Evolutionary conservation across 805 yeast species (phyloP), one percentile per base, ranked within the genome.

Genomic region (Candida namnaoensis): DNA sequence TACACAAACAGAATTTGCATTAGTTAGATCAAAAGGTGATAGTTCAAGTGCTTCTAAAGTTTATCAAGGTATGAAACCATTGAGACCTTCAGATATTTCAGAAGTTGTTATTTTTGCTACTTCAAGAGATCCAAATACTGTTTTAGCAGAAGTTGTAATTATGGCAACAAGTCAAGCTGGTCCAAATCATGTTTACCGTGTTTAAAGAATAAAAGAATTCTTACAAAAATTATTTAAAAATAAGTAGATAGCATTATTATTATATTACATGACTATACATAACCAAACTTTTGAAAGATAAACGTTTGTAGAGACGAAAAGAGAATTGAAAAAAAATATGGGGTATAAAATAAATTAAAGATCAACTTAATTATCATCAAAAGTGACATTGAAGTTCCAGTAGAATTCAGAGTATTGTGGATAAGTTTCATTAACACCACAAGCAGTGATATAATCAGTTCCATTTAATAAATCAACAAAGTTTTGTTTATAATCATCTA

Each of bases 151-250:
- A 56, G 72, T 86, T 8, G 69, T 88, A 57, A 78, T 88, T 13
- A 84, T 87, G 64, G 84, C 95, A 12, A 74, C 79, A 38, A 78
- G 82, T 66, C 96, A 88, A 67, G 95, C 90, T 6, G 72, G 84
- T 41, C 78, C 91, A 8, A 62, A 67, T 52, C 84, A 80, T 54
- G 57, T 80, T 35, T 65, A 78, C 66, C 58, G 64, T 39, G 11
- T 11, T 27, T 7, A 27, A 27, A 19, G 19, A 19, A 19, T 19
- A 19, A 19, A 19, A 3, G 19, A 19, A 19, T 19, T 19, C 2
- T 19, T 19, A 19, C 19, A 19, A 19, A 19, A 19, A 19, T 3
- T 19, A 19, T 19, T 19, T 19, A 19, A 19, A 19, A 19, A 19
- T 19, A 19, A 19, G 19, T 19, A 19, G 19, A 19, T 19, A 3